Conservation (phyloP, 257 asterid species). For the Solanum dulcamara region DNA sequence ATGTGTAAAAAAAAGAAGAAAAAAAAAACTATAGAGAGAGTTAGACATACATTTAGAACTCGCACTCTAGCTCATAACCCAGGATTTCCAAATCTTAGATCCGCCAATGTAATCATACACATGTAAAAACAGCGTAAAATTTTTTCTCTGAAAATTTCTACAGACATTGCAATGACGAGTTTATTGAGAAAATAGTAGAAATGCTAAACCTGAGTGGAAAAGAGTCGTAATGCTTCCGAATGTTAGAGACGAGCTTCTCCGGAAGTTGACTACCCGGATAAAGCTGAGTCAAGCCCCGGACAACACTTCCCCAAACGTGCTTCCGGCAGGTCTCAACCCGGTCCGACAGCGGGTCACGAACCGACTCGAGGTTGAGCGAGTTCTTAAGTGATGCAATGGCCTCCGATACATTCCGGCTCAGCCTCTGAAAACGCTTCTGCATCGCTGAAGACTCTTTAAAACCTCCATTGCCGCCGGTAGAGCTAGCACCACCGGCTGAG, state of each 20-base stretch:
- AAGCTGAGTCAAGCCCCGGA: slow-evolving; percentile 88
- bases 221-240: slow-evolving; percentile 92
- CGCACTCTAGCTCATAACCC: background rate
- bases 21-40: background rate
- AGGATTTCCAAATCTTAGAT: background rate
- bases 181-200: background rate
- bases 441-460: slow-evolving; percentile 60
- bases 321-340: slow-evolving; percentile 46
- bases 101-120: background rate
- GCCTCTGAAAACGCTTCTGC: slow-evolving; percentile 73
- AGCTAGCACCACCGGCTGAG: slow-evolving; percentile 4
- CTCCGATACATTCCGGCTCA: slow-evolving; percentile 83
- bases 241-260: slow-evolving; percentile 82
- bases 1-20: background rate
- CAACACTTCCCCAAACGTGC: slow-evolving; percentile 79
- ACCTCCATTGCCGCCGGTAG: slow-evolving; percentile 19
- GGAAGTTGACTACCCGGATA: slow-evolving; percentile 97
- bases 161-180: background rate
- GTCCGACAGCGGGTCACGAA: slow-evolving; percentile 42
- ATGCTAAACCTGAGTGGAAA: slow-evolving; percentile 66
- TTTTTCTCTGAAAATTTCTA: background rate
- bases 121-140: background rate
- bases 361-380: slow-evolving; percentile 62
- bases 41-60: background rate
- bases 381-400: slow-evolving; percentile 88